phyloP scores from a whole-genome alignment of 345 rosid genomes.

The Balakata baccata region DNA sequence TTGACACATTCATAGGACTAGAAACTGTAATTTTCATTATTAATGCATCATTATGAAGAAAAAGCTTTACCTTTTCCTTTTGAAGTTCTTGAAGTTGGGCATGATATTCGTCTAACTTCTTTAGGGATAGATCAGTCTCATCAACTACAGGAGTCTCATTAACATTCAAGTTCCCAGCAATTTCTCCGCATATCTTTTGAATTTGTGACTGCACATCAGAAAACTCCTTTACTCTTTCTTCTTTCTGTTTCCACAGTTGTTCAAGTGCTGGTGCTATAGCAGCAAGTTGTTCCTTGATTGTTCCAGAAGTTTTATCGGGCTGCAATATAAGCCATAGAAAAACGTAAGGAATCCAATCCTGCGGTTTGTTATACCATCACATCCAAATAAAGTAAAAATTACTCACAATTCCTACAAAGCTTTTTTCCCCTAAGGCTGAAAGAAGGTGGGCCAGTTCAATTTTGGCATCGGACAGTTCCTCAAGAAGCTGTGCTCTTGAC shows the following conservation, averaged over 20 bases:
- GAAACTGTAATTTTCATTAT: neutral
- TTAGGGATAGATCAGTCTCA: conserved; percentile 76
- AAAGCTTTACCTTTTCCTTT: conserved; percentile 68
- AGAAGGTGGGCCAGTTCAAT: conserved; percentile 70
- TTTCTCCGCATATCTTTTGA: conserved; percentile 84
- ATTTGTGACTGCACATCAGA: conserved; percentile 84
- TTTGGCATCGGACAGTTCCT: conserved; percentile 80
- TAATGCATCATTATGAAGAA: neutral
- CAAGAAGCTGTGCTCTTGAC: conserved; percentile 80
- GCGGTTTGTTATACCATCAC: neutral
- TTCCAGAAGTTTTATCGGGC: conserved; percentile 78
- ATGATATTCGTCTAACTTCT: conserved; percentile 75
- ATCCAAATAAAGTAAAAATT: neutral
- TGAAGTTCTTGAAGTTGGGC: conserved; percentile 81
- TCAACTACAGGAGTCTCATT: conserved; percentile 61
- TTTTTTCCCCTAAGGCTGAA: conserved; percentile 82
- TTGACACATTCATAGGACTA: conserved; percentile 2
- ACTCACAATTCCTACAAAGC: conserved; percentile 63
- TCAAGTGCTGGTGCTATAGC: conserved; percentile 91
- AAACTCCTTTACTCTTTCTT: conserved; percentile 74
- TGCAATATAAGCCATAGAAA: conserved; percentile 30
- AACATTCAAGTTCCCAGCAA: conserved; percentile 57
- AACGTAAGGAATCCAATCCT: conserved; percentile 13
- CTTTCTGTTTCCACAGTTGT: conserved; percentile 88
- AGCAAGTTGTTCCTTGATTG: conserved; percentile 93